Conservation (phyloP, 495 filamentous ascomycete genomes). For the Penicillium canescens region DNA sequence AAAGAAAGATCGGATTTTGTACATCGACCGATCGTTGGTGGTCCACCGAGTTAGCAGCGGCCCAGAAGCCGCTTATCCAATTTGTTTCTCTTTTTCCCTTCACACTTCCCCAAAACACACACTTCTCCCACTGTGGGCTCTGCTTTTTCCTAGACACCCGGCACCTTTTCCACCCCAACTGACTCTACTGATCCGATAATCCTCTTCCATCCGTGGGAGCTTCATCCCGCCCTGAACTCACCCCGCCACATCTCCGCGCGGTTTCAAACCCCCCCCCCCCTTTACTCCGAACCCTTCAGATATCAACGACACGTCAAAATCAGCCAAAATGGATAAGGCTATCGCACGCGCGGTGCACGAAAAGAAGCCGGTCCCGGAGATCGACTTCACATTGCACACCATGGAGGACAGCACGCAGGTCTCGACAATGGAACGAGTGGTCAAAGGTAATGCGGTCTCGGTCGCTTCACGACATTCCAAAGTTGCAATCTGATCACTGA, state of each 20-base stretch:
- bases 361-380: conserved; percentile 93
- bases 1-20: too few species aligned
- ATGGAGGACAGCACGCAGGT: conserved; percentile 98
- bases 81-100: conserved; percentile 31
- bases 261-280: conserved; percentile 12
- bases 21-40: neutral
- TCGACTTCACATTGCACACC: conserved; percentile 95
- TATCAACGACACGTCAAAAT: conserved; percentile 2
- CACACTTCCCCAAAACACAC: conserved; percentile 1
- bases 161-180: neutral
- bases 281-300: conserved; percentile 14
- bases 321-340: conserved; percentile 41
- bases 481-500: conserved; percentile 14
- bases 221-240: conserved; percentile 15
- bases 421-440: conserved; percentile 91
- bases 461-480: conserved; percentile 5
- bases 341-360: conserved; percentile 76
- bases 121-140: neutral
- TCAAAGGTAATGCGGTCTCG: conserved; percentile 72
- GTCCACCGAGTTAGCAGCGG: conserved; percentile 7
- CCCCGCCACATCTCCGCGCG: conserved; percentile 24
- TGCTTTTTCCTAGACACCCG: neutral
- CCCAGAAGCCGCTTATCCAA: conserved; percentile 23
- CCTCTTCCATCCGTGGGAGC: conserved; percentile 13
- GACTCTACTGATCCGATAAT: conserved; percentile 2